Base-by-base conservation (phyloP, 2,329 filamentous ascomycete genomes). In the Penicillium fuscoglaucum region DNA sequence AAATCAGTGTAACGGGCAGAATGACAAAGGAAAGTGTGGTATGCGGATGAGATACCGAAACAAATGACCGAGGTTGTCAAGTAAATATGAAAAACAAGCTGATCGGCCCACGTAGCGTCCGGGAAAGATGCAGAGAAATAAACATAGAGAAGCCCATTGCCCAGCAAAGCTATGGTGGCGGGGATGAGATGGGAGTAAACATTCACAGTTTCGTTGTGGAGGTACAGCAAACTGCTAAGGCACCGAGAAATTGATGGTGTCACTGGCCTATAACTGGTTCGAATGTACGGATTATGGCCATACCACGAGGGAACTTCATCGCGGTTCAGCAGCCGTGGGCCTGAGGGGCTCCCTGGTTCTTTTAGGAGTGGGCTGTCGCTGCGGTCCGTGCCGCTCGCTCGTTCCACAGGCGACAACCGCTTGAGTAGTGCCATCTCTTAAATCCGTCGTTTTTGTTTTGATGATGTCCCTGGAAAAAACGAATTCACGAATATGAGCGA, bases 21-120 rank as follows among this genome's bases (percentile, higher is more conserved):
- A 59, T 76, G 74, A 52, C 69, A 70, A 35, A 72, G 65, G n/a
- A 72, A 50, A 0, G 72, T 74, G 54, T 74, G 74, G 47, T 72
- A 76, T 31, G 67, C 43, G 4, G 70, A 58, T 24, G 71, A 74
- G 8, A 59, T 52, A 4, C 40, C 40, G 9, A 63, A 41, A 12
- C 57, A 62, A 31, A 58, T 43, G 10, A 55, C 51, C 7, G 59
- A 60, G 2, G 58, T 48, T 29, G 52, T 51, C 52, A 68, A 56
- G 28, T 67, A 68, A 33, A 64, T 60, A 6, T 58, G 39, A 40
- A 70, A 64, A 35, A 65, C 57, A 6, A 64, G 47, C 44, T 62
- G 50, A 60, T 71, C 63, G 6, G 28, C 46, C 19, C 40, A 19
- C 28, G 60, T 59, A 10, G 55, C 41, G 2, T 52, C 19, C 3